Base-by-base conservation (phyloP, 2,329 filamentous ascomycete genomes). In the Rutstroemia sp. region DNA sequence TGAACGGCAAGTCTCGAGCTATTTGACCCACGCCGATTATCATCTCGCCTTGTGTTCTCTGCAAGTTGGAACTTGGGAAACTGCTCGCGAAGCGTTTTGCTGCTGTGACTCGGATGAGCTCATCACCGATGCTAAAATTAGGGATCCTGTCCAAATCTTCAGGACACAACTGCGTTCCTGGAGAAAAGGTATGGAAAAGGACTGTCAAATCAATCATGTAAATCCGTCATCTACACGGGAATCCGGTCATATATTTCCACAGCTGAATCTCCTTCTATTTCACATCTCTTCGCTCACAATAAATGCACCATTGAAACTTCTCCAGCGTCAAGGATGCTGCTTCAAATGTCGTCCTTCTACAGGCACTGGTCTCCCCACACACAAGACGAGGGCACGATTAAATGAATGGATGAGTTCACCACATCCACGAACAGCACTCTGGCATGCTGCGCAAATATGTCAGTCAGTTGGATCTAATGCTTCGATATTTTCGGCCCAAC, bases 71-170 rank as follows among this genome's bases (percentile, higher is more conserved):
- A 53, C 51, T 5, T 53, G 40, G 42, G 51, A 53, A 48, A 48
- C 42, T 7, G 51, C 51, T 25, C 51, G 51, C 9, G 51, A 53
- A 10, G 51, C 51, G 8, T 48, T 53, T 5, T 48, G 40, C 16
- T 53, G 51, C 38, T 53, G 42, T 16, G 30, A 48, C 36, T 47
- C 25, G n/a, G 42, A 53, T 47, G 51, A 53, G 19, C n/a, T 53
- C 12, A 53, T 53, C 30, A 48, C 19, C 7, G 51, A 53, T 23
- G 7, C 21, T 16, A 53, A 39, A 7, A 27, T 14, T 16, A 23
- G 30, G 14, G 42, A 47, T 27, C 39, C 39, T 14, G 30, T 48
- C 3, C 27, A 39, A 39, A 30, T 42, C 23, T 48, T 30, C 40
- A 38, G 27, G n/a, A 16, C 14, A 25, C 51, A 38, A 39, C 51